phyloP scores from a whole-genome alignment of 352 stramenopile genomes.

The Globisporangium heterothallicum region DNA sequence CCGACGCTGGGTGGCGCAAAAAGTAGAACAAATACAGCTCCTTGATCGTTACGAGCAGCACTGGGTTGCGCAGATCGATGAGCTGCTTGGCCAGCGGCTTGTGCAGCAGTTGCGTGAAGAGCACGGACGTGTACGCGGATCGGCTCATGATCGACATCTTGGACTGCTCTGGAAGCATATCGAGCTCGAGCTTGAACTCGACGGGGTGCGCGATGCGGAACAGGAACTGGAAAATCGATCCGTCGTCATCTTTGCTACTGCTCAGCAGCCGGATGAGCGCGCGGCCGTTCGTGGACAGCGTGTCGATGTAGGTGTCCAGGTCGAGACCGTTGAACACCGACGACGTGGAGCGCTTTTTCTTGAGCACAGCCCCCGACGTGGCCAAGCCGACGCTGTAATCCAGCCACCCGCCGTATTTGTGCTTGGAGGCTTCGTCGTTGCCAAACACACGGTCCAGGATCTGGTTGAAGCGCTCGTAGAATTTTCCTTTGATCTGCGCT shows the following conservation, averaged over 20 bases:
- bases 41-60: conserved; percentile 81
- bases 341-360: conserved; percentile 35
- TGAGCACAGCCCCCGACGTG: conserved; percentile 20
- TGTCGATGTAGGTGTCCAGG: conserved; percentile 46
- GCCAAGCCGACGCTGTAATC: conserved; percentile 66
- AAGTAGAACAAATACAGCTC: conserved; percentile 86
- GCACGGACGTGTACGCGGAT: conserved; percentile 50
- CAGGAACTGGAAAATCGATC: conserved; percentile 77
- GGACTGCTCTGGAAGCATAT: conserved; percentile 76
- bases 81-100: conserved; percentile 76
- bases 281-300: conserved; percentile 41
- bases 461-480: conserved; percentile 86
- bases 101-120: conserved; percentile 82
- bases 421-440: conserved; percentile 64
- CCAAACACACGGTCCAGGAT: conserved; percentile 77
- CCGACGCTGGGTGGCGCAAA: conserved; percentile 66
- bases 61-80: conserved; percentile 64
- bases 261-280: conserved; percentile 56
- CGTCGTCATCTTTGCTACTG: conserved; percentile 53
- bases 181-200: conserved; percentile 76
- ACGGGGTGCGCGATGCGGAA: conserved; percentile 72
- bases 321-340: conserved; percentile 40
- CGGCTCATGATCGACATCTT: conserved; percentile 71
- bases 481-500: conserved; percentile 71
- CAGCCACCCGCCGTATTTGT: conserved; percentile 79